These are phyloP conservation scores for Ceratocystis ficicola DNA, from an alignment of 2,329 filamentous ascomycete genomes.

Conservation along the genomic window DNA sequence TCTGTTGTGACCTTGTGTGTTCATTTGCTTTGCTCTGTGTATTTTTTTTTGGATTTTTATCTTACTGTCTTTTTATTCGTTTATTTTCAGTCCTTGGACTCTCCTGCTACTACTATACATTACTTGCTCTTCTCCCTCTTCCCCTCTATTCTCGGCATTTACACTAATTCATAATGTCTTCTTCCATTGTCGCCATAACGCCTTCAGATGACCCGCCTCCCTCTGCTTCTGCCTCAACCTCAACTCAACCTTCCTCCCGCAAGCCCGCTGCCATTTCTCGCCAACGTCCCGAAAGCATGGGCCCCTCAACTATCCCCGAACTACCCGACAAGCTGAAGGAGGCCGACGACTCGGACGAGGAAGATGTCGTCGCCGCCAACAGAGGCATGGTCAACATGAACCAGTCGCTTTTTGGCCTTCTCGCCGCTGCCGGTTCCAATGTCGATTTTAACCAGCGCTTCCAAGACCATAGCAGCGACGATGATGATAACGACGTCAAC, in stretches of 20 bases:
- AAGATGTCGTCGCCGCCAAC: slow-evolving; percentile 36
- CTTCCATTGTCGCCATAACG: background rate
- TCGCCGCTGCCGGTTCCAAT: slow-evolving; percentile 73
- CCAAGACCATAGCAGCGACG: slow-evolving; percentile 67
- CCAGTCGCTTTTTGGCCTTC: slow-evolving; percentile 86
- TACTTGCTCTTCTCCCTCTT: background rate
- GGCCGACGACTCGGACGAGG: slow-evolving; percentile 36
- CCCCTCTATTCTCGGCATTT: background rate
- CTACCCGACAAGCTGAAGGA: background rate
- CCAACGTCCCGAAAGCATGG: slow-evolving; percentile 16
- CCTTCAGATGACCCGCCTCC: background rate
- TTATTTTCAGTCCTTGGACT: background rate
- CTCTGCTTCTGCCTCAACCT: background rate
- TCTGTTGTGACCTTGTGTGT: background rate
- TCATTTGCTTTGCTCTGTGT: background rate
- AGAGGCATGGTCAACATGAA: slow-evolving; percentile 61
- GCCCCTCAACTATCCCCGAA: background rate
- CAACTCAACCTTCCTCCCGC: background rate
- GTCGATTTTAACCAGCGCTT: slow-evolving; percentile 74
- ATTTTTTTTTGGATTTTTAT: background rate
- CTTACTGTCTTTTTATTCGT: background rate
- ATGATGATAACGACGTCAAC: slow-evolving; percentile 48
- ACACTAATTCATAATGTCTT: background rate
- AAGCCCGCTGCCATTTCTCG: background rate
- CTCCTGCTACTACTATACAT: background rate